Conservation (phyloP, 1,284 basidiomycete genomes). For the Athelia psychrophila region DNA sequence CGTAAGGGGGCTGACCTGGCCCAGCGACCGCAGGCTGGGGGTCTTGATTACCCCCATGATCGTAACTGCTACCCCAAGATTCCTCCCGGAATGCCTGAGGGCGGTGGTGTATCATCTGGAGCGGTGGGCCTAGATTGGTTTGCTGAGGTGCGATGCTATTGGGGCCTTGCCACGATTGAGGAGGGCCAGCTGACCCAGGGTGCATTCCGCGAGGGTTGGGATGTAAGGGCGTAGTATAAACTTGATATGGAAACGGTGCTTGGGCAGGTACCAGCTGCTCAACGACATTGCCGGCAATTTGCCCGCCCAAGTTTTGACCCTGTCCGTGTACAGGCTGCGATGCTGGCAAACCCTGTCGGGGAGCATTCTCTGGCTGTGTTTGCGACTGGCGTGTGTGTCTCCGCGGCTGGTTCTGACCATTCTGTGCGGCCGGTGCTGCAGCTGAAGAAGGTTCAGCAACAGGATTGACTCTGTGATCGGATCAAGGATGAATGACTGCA, state of each 20-base stretch:
- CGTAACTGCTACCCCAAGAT: conserved; percentile 45
- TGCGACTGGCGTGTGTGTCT: conserved; percentile 5
- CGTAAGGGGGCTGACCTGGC: conserved; percentile 39
- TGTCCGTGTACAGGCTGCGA: conserved; percentile 23
- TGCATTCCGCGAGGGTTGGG: conserved; percentile 41
- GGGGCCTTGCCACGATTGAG: conserved; percentile 61
- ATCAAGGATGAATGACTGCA: background rate
- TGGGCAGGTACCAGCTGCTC: conserved; percentile 32
- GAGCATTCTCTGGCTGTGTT: background rate
- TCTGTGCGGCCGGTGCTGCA: background rate
- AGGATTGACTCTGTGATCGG: too few relatives aligned
- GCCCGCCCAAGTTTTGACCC: conserved; percentile 17
- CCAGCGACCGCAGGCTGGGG: conserved; percentile 40
- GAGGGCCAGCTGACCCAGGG: conserved; percentile 40
- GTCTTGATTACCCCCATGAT: conserved; percentile 34
- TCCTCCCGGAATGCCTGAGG: conserved; percentile 46
- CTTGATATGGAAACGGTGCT: conserved; percentile 41
- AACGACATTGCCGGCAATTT: conserved; percentile 18
- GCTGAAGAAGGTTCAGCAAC: background rate
- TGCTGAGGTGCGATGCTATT: conserved; percentile 62
- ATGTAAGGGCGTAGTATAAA: conserved; percentile 43
- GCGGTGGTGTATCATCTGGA: conserved; percentile 46
- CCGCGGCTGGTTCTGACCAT: background rate
- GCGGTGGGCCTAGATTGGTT: conserved; percentile 50
- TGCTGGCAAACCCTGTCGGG: background rate